A percentile compares a stretch with the other conserved stretches of the same genome.
phyloP scores from a whole-genome alignment of 495 filamentous ascomycete genomes.

The Penicillium silybi region DNA sequence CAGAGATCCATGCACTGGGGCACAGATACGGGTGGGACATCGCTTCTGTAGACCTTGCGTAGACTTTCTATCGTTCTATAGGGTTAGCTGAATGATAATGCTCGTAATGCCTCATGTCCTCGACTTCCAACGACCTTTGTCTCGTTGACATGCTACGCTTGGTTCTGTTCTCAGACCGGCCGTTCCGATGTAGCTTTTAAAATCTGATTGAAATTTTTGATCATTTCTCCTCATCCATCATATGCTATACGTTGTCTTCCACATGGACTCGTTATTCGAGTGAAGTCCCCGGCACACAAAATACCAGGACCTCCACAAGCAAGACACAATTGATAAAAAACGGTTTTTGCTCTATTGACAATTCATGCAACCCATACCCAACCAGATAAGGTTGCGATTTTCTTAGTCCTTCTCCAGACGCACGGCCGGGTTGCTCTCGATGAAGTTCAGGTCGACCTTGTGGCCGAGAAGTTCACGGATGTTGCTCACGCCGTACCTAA shows the following conservation, averaged over 20 bases:
- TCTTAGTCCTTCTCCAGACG: conserved; percentile 69
- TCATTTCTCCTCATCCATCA: conserved; percentile 23
- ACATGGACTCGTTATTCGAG: conserved; percentile 25
- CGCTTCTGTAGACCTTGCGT: conserved; percentile 3
- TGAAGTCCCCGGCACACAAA: background rate
- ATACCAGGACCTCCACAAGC: conserved; percentile 7
- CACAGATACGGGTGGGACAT: conserved; percentile 98
- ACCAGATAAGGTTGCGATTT: conserved; percentile 1
- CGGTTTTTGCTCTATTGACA: conserved; percentile 21
- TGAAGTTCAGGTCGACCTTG: conserved; percentile 77
- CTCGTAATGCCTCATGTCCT: background rate
- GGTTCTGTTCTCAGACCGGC: too few species aligned
- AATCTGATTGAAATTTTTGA: conserved; percentile 10
- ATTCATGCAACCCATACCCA: conserved; percentile 8
- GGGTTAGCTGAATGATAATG: background rate
- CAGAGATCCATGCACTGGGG: conserved; percentile 66
- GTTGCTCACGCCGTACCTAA: conserved; percentile 70
- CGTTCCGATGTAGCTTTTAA: background rate
- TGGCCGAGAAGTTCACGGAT: conserved; percentile 84
- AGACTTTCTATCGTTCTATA: background rate
- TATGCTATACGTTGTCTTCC: conserved; percentile 26
- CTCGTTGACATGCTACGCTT: background rate
- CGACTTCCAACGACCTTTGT: too few species aligned
- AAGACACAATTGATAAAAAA: conserved; percentile 19
- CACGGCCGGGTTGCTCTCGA: conserved; percentile 78